Evolutionary conservation across 768 basidiomycete genomes (phyloP), one percentile per base, ranked within the genome.

Genomic region (Trametes elegans): DNA sequence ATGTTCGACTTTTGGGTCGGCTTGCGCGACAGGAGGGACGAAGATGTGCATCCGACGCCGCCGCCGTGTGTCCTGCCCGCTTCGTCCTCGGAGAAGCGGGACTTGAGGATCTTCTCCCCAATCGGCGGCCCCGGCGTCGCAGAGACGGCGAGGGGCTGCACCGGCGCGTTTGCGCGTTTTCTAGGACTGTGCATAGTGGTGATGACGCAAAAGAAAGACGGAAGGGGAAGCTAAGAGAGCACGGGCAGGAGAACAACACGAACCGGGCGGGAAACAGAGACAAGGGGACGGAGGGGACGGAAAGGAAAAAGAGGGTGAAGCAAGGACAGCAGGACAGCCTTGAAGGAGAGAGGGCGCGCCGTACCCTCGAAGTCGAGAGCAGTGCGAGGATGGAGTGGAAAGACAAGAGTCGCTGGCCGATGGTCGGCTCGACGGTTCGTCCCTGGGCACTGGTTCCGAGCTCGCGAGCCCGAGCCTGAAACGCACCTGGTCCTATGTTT

Each of bases 41-140:
- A 35, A 5, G 60, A 61, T 62, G 58, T 59, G 49, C n/a, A n/a
- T n/a, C n/a, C n/a, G n/a, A n/a, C n/a, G n/a, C n/a, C n/a, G n/a
- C n/a, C n/a, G n/a, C 39, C 59, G 53, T 18, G 62, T 47, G 43
- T 66, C 61, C 61, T 58, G 44, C n/a, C 62, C 8, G 78, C 77
- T 63, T 77, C 79, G 21, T 58, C 57, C 59, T 82, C 81, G 16
- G 80, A 78, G 58, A 73, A 75, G 57, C 76, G 74, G 31, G 75
- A 75, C 69, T 75, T 78, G 60, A 80, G 68, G 49, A 74, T 62
- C 59, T 73, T 75, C 55, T 81, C 79, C 36, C 67, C 64, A 40
- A 71, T 55, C 73, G 68, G 32, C 64, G 66, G 55, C 70, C 69
- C 57, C 68, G 73, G 28, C 69, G 73, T 50, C 67, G 71, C 53